Conservation (phyloP, 1,139 yeast genomes). For the Pichia sp. region DNA sequence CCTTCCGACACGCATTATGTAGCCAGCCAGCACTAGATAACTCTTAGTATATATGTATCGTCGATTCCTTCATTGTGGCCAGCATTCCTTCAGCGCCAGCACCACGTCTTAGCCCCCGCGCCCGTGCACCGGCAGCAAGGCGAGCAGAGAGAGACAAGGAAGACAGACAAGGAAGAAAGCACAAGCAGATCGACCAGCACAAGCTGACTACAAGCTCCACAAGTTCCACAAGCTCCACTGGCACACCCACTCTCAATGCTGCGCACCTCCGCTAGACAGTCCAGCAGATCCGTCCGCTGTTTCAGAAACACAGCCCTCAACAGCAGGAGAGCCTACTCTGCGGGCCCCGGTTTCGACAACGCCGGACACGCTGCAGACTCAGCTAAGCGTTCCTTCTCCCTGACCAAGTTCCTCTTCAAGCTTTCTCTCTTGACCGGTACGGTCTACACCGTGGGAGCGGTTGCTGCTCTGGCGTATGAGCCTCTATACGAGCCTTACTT, state of each 20-base stretch:
- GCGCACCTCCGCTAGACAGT: not conserved
- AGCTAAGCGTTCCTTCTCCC: slow-evolving; percentile 4
- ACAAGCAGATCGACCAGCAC: no score
- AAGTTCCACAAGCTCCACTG: not conserved
- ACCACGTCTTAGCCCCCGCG: not conserved
- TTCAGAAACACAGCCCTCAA: not conserved
- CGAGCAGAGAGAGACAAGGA: not conserved
- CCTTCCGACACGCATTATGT: no score
- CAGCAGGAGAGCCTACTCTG: not conserved
- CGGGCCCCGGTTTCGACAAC: not conserved
- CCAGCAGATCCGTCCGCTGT: not conserved
- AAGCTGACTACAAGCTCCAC: no score
- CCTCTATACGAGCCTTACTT: slow-evolving; percentile 43
- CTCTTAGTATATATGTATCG: no score
- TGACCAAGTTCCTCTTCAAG: slow-evolving; percentile 28
- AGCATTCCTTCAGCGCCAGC: slow-evolving; percentile 3
- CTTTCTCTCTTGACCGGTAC: slow-evolving; percentile 31
- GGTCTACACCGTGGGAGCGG: slow-evolving; percentile 39
- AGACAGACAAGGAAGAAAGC: not conserved
- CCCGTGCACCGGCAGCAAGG: not conserved
- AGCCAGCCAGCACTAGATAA: no score
- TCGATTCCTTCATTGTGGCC: no score
- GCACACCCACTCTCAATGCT: not conserved
- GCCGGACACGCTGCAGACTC: no score
- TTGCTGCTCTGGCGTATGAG: slow-evolving; percentile 36